A percentile compares a stretch with the other conserved stretches of the same genome.
Conservation (phyloP, 2,329 filamentous ascomycete species). For the Apiospora hydei region DNA sequence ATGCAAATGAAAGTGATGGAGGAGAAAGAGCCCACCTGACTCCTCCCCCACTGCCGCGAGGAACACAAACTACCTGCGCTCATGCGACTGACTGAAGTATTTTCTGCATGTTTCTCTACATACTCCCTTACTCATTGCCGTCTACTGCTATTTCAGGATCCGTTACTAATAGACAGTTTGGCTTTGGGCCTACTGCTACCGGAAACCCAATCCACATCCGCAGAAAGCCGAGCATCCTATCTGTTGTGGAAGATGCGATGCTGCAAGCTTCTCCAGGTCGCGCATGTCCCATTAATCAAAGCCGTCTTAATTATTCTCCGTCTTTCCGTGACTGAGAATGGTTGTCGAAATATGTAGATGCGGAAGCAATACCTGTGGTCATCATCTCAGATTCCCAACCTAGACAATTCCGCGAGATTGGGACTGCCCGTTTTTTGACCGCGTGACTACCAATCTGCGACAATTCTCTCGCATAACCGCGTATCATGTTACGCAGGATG, state of each 20-base stretch:
- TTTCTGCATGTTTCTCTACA: background rate
- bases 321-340: background rate
- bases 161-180: background rate
- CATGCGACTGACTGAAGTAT: background rate
- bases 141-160: background rate
- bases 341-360: background rate
- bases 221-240: background rate
- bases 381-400: background rate
- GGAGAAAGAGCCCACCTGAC: background rate
- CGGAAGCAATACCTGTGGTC: background rate
- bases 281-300: background rate
- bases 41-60: background rate
- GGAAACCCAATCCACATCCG: background rate
- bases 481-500: background rate
- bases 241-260: background rate
- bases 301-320: background rate
- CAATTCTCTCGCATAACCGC: background rate
- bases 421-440: slow-evolving; percentile 15
- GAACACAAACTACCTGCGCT: background rate
- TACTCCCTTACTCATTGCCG: background rate
- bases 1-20: background rate
- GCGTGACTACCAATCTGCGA: background rate
- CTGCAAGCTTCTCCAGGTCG: background rate
- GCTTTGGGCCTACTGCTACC: background rate
- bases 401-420: background rate